These are phyloP conservation scores for Leptographium radiaticola DNA, from an alignment of 2,329 filamentous ascomycete genomes.

Conservation along the genomic window DNA sequence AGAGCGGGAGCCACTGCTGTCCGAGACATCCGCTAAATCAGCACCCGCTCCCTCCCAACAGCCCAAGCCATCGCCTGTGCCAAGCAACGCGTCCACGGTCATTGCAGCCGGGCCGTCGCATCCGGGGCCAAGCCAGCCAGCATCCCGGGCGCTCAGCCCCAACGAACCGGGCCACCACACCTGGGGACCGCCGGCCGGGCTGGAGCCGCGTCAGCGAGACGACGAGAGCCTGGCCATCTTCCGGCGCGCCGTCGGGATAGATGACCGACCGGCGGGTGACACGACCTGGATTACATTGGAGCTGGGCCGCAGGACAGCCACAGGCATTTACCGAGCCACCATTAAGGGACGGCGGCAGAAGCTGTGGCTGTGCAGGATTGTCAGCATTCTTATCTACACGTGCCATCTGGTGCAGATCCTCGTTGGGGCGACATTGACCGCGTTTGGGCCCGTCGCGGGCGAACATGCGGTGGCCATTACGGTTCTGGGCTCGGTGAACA, in stretches of 20 bases:
- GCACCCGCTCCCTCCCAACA: background rate
- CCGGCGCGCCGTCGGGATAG: conserved; percentile 30
- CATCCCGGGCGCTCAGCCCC: background rate
- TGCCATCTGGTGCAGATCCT: conserved; percentile 32
- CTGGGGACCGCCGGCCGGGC: conserved; percentile 24
- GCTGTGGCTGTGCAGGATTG: conserved; percentile 19
- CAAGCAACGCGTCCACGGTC: no score
- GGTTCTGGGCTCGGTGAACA: conserved; percentile 48
- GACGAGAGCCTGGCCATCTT: conserved; percentile 29
- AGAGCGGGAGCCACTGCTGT: background rate
- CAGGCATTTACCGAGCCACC: conserved; percentile 28
- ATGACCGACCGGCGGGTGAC: conserved; percentile 13
- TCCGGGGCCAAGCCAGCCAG: background rate
- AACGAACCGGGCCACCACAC: conserved; percentile 16
- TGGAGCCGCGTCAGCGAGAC: conserved; percentile 19
- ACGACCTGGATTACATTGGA: conserved; percentile 18
- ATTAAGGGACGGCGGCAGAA: conserved; percentile 20
- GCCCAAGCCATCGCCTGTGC: background rate
- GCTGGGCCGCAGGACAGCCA: conserved; percentile 19
- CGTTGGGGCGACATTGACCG: conserved; percentile 32
- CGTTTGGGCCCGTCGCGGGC: conserved; percentile 30
- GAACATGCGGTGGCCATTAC: conserved; percentile 39
- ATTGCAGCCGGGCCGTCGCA: no score
- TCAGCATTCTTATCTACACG: conserved; percentile 26
- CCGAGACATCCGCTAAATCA: background rate